Conservation (phyloP, 2,329 filamentous ascomycete species). For the Neoarthrinium moseri region DNA sequence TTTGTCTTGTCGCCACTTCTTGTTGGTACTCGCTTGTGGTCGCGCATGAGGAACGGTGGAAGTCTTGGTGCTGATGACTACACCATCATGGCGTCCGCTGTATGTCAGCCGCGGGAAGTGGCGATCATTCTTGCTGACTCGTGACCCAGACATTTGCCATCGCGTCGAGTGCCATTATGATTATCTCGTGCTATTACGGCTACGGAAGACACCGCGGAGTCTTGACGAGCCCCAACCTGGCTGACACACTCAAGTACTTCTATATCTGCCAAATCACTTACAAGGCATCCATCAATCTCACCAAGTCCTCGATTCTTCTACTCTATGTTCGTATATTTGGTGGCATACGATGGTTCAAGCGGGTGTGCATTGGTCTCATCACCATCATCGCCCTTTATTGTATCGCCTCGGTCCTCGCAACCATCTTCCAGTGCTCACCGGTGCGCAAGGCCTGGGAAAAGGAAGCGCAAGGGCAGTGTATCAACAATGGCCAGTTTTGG, state of each 20-base stretch:
- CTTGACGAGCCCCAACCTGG: conserved; percentile 17
- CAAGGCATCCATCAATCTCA: conserved; percentile 30
- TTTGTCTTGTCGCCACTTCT: conserved; percentile 22
- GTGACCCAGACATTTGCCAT: conserved; percentile 23
- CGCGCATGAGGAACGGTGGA: conserved; percentile 20
- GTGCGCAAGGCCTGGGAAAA: conserved; percentile 28
- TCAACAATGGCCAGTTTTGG: conserved; percentile 38
- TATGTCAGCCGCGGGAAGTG: background rate
- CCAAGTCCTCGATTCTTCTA: conserved; percentile 30
- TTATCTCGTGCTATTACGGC: conserved; percentile 25
- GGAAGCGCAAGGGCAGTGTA: conserved; percentile 25
- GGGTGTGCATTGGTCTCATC: conserved; percentile 22
- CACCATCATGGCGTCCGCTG: conserved; percentile 23
- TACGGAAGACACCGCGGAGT: conserved; percentile 23
- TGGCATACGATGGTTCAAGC: conserved; percentile 26
- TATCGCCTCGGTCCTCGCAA: conserved; percentile 22
- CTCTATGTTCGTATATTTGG: conserved; percentile 31
- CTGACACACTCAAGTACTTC: conserved; percentile 27
- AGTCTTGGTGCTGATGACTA: conserved; percentile 26
- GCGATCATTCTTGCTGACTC: background rate
- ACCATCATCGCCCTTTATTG: conserved; percentile 23
- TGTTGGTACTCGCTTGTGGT: conserved; percentile 25
- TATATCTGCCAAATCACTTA: conserved; percentile 31
- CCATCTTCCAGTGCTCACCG: conserved; percentile 31
- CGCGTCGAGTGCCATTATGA: conserved; percentile 20